Percentiles rank a stretch among this genome's conserved stretches.
These are phyloP conservation scores for Fusarium pseudoanthophilum DNA, from an alignment of 2,329 filamentous ascomycete species.

Conservation along the genomic window DNA sequence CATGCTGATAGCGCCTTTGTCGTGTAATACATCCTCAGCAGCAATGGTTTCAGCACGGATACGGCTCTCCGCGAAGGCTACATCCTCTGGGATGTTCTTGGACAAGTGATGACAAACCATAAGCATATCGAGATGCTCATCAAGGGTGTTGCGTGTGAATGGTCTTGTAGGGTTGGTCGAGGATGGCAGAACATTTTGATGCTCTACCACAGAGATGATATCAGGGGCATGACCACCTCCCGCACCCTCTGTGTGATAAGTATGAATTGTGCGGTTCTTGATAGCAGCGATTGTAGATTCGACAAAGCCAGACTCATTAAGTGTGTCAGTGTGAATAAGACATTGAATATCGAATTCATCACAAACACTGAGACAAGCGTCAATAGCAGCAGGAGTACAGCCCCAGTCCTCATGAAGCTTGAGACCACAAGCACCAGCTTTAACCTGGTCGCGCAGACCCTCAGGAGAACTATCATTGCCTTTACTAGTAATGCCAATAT, in stretches of 20 bases:
- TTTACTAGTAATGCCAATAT: constrained; percentile 92
- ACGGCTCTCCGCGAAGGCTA: constrained; percentile 92
- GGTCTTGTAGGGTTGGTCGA: constrained; percentile 94
- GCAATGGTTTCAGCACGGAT: constrained; percentile 97
- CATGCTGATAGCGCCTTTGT: constrained; percentile 95
- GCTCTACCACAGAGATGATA: constrained; percentile 93
- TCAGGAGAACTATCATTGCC: constrained; percentile 82
- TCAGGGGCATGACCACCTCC: constrained; percentile 95
- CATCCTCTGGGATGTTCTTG: constrained; percentile 93
- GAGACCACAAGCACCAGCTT: constrained; percentile 87
- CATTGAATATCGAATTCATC: constrained; percentile 94
- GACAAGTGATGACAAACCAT: constrained; percentile 98
- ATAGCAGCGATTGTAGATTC: constrained; percentile 90
- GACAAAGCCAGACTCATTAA: constrained; percentile 98
- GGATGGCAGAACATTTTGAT: constrained; percentile 86
- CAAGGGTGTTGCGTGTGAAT: constrained; percentile 90
- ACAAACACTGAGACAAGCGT: constrained; percentile 84
- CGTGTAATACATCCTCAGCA: constrained; percentile 94
- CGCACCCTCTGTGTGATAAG: constrained; percentile 96
- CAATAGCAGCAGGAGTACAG: constrained; percentile 88
- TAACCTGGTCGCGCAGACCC: constrained; percentile 81
- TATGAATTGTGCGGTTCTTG: constrained; percentile 89
- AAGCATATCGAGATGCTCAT: constrained; percentile 97
- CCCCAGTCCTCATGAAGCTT: constrained; percentile 99
- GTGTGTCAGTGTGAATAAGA: constrained; percentile 93